Evolutionary conservation across 2,329 filamentous ascomycete species (phyloP).

Genomic region (Dryadomyces quercus-mongolicae): DNA sequence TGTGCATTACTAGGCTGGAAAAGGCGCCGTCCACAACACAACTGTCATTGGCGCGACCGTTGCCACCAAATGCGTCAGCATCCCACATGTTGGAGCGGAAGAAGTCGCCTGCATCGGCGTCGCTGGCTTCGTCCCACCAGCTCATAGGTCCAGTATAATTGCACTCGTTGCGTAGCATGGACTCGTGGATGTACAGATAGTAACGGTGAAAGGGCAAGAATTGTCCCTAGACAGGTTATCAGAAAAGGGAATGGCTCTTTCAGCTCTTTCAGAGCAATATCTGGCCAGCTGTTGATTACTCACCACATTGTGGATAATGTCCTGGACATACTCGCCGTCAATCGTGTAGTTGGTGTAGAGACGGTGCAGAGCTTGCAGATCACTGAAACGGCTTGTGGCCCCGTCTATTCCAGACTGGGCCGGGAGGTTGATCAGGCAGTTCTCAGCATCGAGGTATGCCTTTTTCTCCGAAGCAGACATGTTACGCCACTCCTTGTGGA

Average conservation of each 20-base stretch:
- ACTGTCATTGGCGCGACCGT: conserved; percentile 17
- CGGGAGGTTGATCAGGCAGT: conserved; percentile 2
- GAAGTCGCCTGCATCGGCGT: conserved; percentile 19
- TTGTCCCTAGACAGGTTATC: conserved; percentile 6
- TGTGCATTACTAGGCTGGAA: conserved; percentile 16
- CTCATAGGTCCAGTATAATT: conserved; percentile 22
- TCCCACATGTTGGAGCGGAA: conserved; percentile 20
- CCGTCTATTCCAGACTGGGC: conserved; percentile 1
- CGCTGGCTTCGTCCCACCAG: conserved; percentile 25
- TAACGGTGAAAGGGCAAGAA: conserved; percentile 29
- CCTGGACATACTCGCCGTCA: neutral
- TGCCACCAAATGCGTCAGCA: conserved; percentile 16
- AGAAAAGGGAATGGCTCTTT: no score
- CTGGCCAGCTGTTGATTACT: neutral
- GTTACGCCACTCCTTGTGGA: conserved; percentile 7
- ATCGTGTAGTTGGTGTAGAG: conserved; percentile 10
- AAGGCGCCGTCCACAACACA: conserved; percentile 22
- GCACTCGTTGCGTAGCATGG: conserved; percentile 25
- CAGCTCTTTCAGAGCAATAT: no score
- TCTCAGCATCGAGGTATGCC: conserved; percentile 3
- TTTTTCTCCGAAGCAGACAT: neutral
- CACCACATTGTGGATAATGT: conserved; percentile 8
- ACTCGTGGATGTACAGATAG: conserved; percentile 23
- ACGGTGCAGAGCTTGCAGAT: conserved; percentile 7
- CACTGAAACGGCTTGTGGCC: conserved; percentile 4